phyloP scores from a whole-genome alignment of 148 eudicot genomes.

The Camellia lanceoleosa region DNA sequence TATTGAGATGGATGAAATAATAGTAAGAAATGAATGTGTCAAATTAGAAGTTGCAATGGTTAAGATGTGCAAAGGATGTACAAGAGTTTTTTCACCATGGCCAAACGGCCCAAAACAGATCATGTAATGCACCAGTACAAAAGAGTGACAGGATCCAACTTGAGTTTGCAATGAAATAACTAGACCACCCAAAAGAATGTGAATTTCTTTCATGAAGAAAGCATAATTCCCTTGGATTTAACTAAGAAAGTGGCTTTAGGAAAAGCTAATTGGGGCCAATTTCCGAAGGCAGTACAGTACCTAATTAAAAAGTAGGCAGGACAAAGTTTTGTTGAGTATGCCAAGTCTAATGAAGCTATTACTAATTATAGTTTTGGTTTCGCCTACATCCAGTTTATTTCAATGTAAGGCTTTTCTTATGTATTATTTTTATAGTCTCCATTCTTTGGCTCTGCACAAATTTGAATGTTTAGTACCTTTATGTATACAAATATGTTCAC shows the following conservation, averaged over 20 bases:
- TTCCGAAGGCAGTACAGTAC: neutral
- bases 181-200: neutral
- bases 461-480: slow-evolving; percentile 5
- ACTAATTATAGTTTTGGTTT: neutral
- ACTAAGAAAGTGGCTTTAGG: too few species aligned
- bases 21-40: neutral
- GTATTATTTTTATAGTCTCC: neutral
- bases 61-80: neutral
- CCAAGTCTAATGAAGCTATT: neutral
- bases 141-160: neutral
- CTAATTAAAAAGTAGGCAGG: neutral
- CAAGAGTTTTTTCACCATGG: neutral
- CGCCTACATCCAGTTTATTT: neutral
- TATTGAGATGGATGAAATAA: neutral
- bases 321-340: neutral
- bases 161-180: neutral
- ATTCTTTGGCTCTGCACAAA: neutral
- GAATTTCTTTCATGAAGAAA: neutral
- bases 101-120: neutral
- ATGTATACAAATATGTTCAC: neutral
- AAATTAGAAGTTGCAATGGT: neutral
- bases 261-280: neutral
- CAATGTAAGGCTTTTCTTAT: neutral
- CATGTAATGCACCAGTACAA: too few species aligned
- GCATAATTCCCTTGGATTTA: neutral